Evolutionary conservation across 179 eudicot species (phyloP), one percentile per base, ranked within the genome.

Genomic region (Carnegiea gigantea): DNA sequence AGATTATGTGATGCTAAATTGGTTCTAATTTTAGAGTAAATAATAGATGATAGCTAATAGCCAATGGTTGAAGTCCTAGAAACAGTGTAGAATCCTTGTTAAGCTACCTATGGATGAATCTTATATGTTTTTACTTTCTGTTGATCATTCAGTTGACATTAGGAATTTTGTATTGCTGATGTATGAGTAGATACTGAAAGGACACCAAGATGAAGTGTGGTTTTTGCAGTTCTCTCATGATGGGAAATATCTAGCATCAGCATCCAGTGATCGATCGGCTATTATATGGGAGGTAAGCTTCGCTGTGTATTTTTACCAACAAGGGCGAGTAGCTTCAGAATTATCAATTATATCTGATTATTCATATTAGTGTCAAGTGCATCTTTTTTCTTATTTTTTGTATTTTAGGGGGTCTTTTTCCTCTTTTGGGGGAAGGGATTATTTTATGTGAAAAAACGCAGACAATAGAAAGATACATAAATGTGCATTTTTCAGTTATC

Each of bases 281-380:
- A 85, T 89, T 74, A 90, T 93, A 75, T 93, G 97, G 97, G 92
- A 93, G 95, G 97, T 93, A 88, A 82, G 24, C 28, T 81, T 71
- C 40, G 67, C 30, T 57, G 1, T 40, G 4, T 40, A 62, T 44
- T 48, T 67, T 62, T 15, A 20, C 40, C 73, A 24, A 23, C 46
- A 11, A 46, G 24, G 1, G 48, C 51, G 38, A 65, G 5, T 74
- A 67, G 75, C 43, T 60, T 24, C 17, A 14, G 21, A 28, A 13
- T 3, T 28, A 12, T 26, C 0, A 33, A 11, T 30, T 6, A 49
- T 49, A 9, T 49, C 53, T 49, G 57, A 51, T 13, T 51, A 9
- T 70, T 30, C 23, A 0, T 70, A 0, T 70, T 8, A 30, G 9
- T 70, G 46, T 67, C 18, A 67, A 67, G 12, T 26, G 40, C 44